Base-by-base conservation (phyloP, 768 basidiomycete genomes). In the Mycena haematopus region DNA sequence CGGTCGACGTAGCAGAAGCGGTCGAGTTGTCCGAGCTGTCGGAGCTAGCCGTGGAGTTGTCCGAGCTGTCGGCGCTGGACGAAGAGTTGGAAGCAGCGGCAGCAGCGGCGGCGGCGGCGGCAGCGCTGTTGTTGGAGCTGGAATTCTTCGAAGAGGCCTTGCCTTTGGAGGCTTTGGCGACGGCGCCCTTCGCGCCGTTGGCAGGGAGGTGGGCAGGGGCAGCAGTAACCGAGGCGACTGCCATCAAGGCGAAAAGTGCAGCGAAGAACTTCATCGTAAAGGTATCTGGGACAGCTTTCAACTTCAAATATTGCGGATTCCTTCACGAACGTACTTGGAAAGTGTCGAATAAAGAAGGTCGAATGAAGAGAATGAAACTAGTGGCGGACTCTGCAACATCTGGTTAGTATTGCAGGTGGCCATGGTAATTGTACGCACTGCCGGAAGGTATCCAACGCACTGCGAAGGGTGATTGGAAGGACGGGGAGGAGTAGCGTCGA, bases 391-490 rank as follows among this genome's bases (percentile, higher is more conserved):
- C 52, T 54, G 15, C 22, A 22, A 17, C 5, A 36, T 7, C 2
- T 35, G 29, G 38, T 56, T 19, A 52, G 51, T 15, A 11, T 19
- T 35, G 50, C 15, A 52, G 29, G 21, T 24, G 27, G 36, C 3
- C 8, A 35, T 17, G 27, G 27, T n/a, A 19, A 45, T 9, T 10
- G 24, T 2, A 58, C 62, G 36, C 19, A 63, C 56, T 49, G 62
- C 56, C 61, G 36, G 38, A 49, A 49, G 52, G 25, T 29, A 51
- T 55, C 62, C 62, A 21, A 63, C 62, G 62, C 62, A 63, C 62
- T 58, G 62, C 62, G 62, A 58, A 58, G 62, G 62, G 29, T 31
- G 29, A 31, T 4, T 63, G 62, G 62, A 62, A 62, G 60, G 60
- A 56, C 52, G 45, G 35, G 44, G 31, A 35, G 54, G 42, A 44